Evolutionary conservation across 441 rosid genomes (phyloP).

Genomic region (Bocquillonia castaneifolia): DNA sequence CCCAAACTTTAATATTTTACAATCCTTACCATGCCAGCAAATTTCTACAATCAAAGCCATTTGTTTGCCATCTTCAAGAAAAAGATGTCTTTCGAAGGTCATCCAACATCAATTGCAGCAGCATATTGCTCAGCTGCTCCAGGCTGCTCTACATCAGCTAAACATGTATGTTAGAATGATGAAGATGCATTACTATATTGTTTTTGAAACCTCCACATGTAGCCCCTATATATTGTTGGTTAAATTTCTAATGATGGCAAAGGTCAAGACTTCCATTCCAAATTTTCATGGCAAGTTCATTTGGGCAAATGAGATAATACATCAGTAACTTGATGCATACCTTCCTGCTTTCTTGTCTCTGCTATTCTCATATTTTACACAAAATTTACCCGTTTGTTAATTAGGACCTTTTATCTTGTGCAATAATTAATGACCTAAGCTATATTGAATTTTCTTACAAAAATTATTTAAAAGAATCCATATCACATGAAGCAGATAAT

Average conservation of each 20-base stretch:
- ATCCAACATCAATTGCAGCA: conserved; percentile 3
- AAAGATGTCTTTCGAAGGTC: neutral
- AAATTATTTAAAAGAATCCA: neutral
- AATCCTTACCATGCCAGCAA: neutral
- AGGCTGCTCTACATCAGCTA: neutral
- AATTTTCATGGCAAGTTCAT: neutral
- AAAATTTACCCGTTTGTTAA: neutral
- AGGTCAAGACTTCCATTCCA: neutral
- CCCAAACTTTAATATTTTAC: neutral
- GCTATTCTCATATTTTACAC: neutral
- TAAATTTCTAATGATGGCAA: neutral
- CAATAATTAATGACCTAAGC: neutral
- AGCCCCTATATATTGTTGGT: neutral
- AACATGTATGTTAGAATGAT: neutral
- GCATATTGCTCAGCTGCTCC: neutral
- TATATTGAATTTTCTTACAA: neutral
- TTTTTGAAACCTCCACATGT: neutral
- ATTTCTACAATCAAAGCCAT: neutral
- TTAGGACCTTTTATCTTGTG: neutral
- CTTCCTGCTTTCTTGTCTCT: neutral
- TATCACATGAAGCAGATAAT: neutral
- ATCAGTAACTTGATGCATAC: neutral
- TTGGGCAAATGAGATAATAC: neutral
- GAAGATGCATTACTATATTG: neutral
- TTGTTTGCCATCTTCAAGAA: neutral